Base-by-base conservation (phyloP, 306 rosid genomes). In the Crataegus laevigata region DNA sequence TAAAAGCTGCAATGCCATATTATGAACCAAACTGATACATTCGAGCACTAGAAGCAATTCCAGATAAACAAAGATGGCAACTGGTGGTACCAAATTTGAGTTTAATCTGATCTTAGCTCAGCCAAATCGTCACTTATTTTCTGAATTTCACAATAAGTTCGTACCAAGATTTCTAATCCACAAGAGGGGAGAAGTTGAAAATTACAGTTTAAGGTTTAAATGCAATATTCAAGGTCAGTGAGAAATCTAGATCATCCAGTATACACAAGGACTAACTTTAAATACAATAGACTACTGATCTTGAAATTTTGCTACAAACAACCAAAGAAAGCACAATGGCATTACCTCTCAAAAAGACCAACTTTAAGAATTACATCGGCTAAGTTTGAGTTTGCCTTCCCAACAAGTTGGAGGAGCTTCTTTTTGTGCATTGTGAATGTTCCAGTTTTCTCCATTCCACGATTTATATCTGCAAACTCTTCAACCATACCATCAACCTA, bases 281-380 rank as follows among this genome's bases (percentile, higher is more conserved):
- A 24, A 25, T 34, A 34, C 32, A 29, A 36, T 17, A 17, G 38
- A 58, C 11, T 42, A 55, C 21, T 14, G 24, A 61, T 11, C 64
- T 67, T 64, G 76, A 76, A 71, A 47, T 51, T 57, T 36, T 25
- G 3, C 11, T 29, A 5, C 19, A 42, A 68, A 68, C 19, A 51
- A 29, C 57, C 62, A 45, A 26, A 15, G 50, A 36, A 12, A 54
- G 42, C 34, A 59, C 29, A 36, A 58, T n/a, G 67, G 54, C n/a
- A 58, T 78, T 85, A 94, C 99, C 99, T 90, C 83, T 94, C 97
- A 59, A 94, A 94, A 72, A 92, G 92, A 80, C 99, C 99, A 63
- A 94, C 99, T 94, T 94, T 92, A 78, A 92, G 96, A 80, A 94
- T 94, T 52, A 94, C 96, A 38, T 90, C 97, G 24, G 99, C 99